A percentile compares a stretch with the other conserved stretches of the same genome.
Evolutionary conservation across 768 basidiomycete genomes (phyloP).

Genomic region (Infundibulicybe gibba): DNA sequence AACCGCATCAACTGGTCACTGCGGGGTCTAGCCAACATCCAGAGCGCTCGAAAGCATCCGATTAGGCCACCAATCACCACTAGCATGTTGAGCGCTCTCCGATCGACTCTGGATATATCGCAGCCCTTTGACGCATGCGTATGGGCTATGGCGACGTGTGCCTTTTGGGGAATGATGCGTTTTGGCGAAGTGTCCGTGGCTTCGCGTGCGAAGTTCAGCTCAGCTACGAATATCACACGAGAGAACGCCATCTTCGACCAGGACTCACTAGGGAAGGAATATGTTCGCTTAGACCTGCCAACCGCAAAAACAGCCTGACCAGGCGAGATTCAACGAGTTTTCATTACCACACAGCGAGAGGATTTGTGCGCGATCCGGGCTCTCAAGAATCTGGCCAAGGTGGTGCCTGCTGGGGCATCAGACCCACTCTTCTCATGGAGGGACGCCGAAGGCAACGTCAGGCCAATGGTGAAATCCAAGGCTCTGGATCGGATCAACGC

Average conservation of each 20-base stretch:
- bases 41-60: constrained; percentile 11
- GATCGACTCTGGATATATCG: constrained; percentile 11
- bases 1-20: constrained; percentile 26
- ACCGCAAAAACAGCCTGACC: constrained; percentile 30
- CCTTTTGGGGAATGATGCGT: no score
- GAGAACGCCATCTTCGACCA: constrained; percentile 10
- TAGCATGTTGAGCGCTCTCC: constrained; percentile 21
- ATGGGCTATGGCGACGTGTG: constrained; percentile 30
- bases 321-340: constrained; percentile 27
- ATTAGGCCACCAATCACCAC: constrained; percentile 29
- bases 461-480: constrained; percentile 22
- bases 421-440: constrained; percentile 34
- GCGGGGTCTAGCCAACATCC: constrained; percentile 20
- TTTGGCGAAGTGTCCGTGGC: constrained; percentile 30
- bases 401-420: constrained; percentile 17
- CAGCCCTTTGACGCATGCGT: constrained; percentile 35
- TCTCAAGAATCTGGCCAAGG: constrained; percentile 20
- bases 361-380: constrained; percentile 25
- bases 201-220: constrained; percentile 14
- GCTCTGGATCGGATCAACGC: constrained; percentile 25
- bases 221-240: constrained; percentile 17
- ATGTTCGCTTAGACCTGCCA: no score
- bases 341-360: constrained; percentile 17
- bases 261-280: constrained; percentile 21
- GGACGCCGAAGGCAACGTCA: constrained; percentile 17